Base-by-base conservation (phyloP, 805 yeast genomes). In the Yarrowia deformans region DNA sequence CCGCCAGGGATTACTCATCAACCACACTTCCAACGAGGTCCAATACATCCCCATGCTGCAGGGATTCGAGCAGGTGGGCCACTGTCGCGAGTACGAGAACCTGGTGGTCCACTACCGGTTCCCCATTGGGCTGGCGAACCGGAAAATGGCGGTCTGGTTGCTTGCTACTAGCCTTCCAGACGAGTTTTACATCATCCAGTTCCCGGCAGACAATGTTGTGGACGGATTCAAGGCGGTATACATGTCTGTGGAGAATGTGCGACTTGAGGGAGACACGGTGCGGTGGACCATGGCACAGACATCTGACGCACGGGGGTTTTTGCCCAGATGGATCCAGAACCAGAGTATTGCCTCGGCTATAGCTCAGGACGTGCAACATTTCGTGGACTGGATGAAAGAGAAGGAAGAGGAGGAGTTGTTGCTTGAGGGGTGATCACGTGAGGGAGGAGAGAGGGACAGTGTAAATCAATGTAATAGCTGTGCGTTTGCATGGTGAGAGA, bases 241-340 rank as follows among this genome's bases (percentile, higher is more conserved):
- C 70, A 71, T 77, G n/a, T 75, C 82, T 13, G 74, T 81, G 10
- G 83, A 80, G 69, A 72, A 72, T 10, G 75, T 80, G 35, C 70
- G 72, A 2, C 37, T 63, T 13, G 68, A 39, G 48, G 68, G 56
- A 14, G 56, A 63, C 12, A 69, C 70, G n/a, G 75, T 78, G 1
- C 73, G 77, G 37, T 80, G 83, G 83, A 70, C 74, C 9, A 77
- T 79, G 81, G 82, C 81, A 1, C 77, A 77, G 56, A 74, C 81
- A 10, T 77, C 81, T 68, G 80, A 80, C 54, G 81, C 82, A 0
- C 75, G 80, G 3, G 83, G 83, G 1, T 72, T 71, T 71, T 67
- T 81, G 9, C 83, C 83, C 1, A 71, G 75, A 34, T 79, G 79
- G 76, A 42, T 80, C 45, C 83, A 81, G 73, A 75, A 80, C 37